Base-by-base conservation (phyloP, 495 filamentous ascomycete species). In the Penicillium angulare region DNA sequence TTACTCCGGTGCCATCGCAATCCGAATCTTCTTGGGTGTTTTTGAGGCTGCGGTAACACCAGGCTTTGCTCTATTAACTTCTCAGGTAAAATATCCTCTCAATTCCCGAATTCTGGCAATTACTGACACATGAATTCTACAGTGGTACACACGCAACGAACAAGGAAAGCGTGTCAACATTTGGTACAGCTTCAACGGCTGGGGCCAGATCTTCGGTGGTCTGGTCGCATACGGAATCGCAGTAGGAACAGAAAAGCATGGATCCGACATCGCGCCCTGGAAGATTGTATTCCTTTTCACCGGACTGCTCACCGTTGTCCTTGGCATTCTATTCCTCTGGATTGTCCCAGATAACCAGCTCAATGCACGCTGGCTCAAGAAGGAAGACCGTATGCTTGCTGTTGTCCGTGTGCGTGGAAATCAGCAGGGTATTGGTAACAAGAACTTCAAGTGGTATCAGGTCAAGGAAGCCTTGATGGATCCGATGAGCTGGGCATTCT, bases 281-380 rank as follows among this genome's bases (percentile, higher is more conserved):
- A 82, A 83, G 64, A 76, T 86, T 24, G 64, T 85, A 5, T 87
- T 87, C 59, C 71, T 87, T 5, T 71, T 80, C 20, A 81, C 78
- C 5, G 84, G 85, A 4, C 66, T 82, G 0, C 65, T 85, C 22
- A 87, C 84, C 5, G 60, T 75, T 2, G 50, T 65, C 6, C 68
- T 84, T 46, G 80, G 83, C 29, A 45, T 78, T 16, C 32, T 82
- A 7, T 83, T 87, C 55, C 67, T 83, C 17, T 81, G 71, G 56
- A 58, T 82, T 18, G 71, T 88, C 48, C 85, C 84, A 1, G 84
- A 88, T 60, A 84, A 74, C 48, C 84, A 86, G 53, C 64, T 83
- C 47, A 84, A 85, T 53, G 79, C 79, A 5, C 73, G 79, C 24
- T 86, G 81, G 73, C 69, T 88, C 12, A 83, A 68, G 7, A 72